Base-by-base conservation (phyloP, 148 eudicot species). In the Rhododendron vialii region DNA sequence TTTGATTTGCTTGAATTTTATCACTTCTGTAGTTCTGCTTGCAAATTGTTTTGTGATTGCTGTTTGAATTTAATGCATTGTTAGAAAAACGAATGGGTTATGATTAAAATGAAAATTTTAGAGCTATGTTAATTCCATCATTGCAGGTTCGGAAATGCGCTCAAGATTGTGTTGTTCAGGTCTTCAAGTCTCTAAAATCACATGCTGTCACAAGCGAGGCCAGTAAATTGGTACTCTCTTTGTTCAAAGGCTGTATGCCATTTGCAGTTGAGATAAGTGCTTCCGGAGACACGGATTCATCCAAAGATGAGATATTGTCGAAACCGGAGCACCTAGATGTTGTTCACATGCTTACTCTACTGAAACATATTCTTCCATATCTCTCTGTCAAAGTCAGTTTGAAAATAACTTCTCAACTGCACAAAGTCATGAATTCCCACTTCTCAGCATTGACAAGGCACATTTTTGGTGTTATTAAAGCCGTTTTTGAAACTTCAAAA, bases 131-230 rank as follows among this genome's bases (percentile, higher is more conserved):
- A 26, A 59, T 15, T 80, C 63, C 51, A 14, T 55, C 11, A 63
- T 65, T 88, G 55, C 89, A 96, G 99, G 99, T 96, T 51, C 91
- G 98, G 85, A 96, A 91, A 91, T 94, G 96, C 87, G 98, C 98
- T 85, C 91, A 90, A 85, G 91, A 87, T 80, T 94, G 95, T 86
- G 80, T 94, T 51, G 89, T 93, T 91, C 91, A 86, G 84, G 89
- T 92, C 61, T 87, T 93, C 50, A 92, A 95, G 88, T 90, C 88
- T 63, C 88, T 94, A 30, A 80, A 91, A 81, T 92, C 92, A 77
- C 69, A 86, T 50, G 17, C 69, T 77, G 91, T 91, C 36, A 86
- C 28, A 84, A 92, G 94, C 73, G 90, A 90, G 86, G 94, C 98
- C 2, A 90, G 98, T 87, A 90, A 90, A 83, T 90, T 85, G 84